phyloP scores from a whole-genome alignment of 805 yeast genomes.

The Jamesozyma rosinii region DNA sequence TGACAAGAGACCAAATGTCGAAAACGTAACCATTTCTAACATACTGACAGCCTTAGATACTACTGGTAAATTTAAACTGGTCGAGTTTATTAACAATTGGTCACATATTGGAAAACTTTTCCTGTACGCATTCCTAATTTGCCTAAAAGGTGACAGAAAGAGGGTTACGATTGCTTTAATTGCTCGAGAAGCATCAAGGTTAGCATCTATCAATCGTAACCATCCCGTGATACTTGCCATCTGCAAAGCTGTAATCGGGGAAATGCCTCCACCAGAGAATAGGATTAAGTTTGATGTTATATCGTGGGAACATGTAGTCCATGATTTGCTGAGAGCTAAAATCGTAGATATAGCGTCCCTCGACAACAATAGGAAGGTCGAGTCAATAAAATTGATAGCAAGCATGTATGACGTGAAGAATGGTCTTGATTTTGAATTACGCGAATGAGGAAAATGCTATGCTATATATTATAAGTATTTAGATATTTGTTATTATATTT shows the following conservation, averaged over 20 bases:
- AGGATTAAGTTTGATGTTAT: not conserved
- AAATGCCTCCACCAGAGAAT: not conserved
- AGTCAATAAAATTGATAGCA: not conserved
- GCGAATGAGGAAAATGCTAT: no score
- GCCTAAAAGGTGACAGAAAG: not conserved
- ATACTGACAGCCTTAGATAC: not conserved
- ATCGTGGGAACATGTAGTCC: not conserved
- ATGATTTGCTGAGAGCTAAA: not conserved
- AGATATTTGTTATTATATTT: no score
- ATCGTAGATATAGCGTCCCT: not conserved
- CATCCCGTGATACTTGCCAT: not conserved
- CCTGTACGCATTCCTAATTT: not conserved
- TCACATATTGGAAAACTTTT: not conserved
- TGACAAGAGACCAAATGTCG: not conserved
- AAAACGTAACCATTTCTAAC: not conserved
- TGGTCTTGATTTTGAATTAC: not conserved
- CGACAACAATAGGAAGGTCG: not conserved
- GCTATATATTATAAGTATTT: no score
- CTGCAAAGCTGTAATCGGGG: not conserved
- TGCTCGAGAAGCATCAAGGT: not conserved
- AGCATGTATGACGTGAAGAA: not conserved
- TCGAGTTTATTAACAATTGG: not conserved
- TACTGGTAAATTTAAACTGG: not conserved
- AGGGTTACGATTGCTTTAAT: not conserved
- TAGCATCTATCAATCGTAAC: not conserved